Conservation (phyloP, 306 rosid species). For the Neltuma alba region DNA sequence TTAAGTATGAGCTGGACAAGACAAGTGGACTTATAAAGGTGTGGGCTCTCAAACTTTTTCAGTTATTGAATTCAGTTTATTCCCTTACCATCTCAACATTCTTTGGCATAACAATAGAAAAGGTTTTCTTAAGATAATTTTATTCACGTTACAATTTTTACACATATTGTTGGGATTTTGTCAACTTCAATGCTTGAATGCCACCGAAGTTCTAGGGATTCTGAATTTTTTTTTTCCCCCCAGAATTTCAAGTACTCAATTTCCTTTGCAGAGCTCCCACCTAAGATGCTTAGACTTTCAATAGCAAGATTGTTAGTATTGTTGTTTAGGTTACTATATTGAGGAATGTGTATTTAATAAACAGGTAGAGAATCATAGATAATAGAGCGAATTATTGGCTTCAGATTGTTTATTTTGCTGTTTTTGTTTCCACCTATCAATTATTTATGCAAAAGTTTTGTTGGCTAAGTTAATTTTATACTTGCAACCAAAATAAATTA, state of each 20-base stretch:
- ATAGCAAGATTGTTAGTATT: slow-evolving; percentile 11
- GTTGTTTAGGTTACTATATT: neutral
- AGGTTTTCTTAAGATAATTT: neutral
- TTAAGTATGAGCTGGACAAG: slow-evolving; percentile 96
- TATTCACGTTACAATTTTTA: neutral
- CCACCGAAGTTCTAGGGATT: neutral
- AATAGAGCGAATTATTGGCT: neutral
- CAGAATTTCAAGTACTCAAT: neutral
- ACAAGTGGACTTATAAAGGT: slow-evolving; percentile 90
- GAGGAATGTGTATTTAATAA: neutral
- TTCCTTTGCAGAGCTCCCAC: neutral
- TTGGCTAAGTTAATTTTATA: neutral
- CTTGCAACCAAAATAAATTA: neutral
- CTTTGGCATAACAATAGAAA: neutral
- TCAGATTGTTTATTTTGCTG: slow-evolving; percentile 23
- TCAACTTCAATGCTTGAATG: slow-evolving; percentile 20
- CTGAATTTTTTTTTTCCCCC: neutral
- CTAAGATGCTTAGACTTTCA: slow-evolving; percentile 5
- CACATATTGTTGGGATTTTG: neutral
- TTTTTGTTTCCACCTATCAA: neutral
- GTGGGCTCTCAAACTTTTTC: slow-evolving; percentile 7
- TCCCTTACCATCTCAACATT: slow-evolving; percentile 16
- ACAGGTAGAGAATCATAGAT: slow-evolving; percentile 17
- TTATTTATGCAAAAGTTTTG: slow-evolving; percentile 3
- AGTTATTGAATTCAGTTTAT: slow-evolving; percentile 26